These are phyloP conservation scores for Byssochlamys sp. DNA, from an alignment of 2,329 filamentous ascomycete genomes.

Conservation along the genomic window DNA sequence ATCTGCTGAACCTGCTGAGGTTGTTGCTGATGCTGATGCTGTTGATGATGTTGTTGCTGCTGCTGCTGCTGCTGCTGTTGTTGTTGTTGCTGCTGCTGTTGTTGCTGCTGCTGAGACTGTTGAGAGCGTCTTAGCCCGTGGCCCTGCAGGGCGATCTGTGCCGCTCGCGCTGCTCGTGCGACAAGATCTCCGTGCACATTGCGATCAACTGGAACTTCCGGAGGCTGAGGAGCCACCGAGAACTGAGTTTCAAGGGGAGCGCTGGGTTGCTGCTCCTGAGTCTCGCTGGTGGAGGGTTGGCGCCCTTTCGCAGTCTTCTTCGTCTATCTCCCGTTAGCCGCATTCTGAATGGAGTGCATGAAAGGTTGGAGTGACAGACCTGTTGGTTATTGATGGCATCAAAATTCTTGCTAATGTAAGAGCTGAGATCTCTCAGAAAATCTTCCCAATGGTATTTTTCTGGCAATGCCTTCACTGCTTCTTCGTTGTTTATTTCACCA, in stretches of 20 bases:
- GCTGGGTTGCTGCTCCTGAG: constrained; percentile 22
- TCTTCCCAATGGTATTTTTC: constrained; percentile 56
- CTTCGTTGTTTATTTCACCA: constrained; percentile 43
- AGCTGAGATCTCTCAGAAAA: constrained; percentile 50
- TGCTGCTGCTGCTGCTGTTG: constrained; percentile 13
- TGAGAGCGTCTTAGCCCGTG: constrained; percentile 29
- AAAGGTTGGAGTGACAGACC: constrained; percentile 20
- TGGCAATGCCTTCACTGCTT: constrained; percentile 41
- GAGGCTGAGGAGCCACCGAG: constrained; percentile 28
- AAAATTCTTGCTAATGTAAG: constrained; percentile 50
- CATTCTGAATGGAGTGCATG: neutral
- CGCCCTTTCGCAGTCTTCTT: constrained; percentile 32
- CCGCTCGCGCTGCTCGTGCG: constrained; percentile 38
- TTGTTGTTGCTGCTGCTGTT: constrained; percentile 23
- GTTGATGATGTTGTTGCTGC: constrained; percentile 13
- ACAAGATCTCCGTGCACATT: constrained; percentile 38
- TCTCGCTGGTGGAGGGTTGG: constrained; percentile 28
- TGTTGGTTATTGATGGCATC: constrained; percentile 42
- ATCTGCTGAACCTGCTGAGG: constrained; percentile 12
- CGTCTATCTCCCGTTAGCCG: constrained; percentile 19
- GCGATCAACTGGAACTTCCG: constrained; percentile 30
- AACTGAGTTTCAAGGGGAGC: constrained; percentile 35
- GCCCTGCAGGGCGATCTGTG: constrained; percentile 39
- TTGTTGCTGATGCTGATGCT: constrained; percentile 16
- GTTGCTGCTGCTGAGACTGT: constrained; percentile 23